Conservation (phyloP, 148 eudicot genomes). For the Rhododendron henanense region DNA sequence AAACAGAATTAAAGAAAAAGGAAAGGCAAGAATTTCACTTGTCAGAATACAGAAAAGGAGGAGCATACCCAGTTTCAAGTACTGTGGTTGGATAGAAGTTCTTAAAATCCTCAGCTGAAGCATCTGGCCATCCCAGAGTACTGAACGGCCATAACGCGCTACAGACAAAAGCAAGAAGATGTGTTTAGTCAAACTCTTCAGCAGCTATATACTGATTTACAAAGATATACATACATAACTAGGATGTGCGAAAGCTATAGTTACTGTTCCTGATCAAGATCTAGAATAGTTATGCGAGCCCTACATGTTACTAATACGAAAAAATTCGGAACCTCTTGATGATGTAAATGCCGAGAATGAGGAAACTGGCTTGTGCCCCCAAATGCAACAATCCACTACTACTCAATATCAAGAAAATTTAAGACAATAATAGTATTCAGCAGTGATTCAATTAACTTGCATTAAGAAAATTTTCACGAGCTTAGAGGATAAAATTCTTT, state of each 20-base stretch:
- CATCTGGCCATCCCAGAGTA: constrained; percentile 98
- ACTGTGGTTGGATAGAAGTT: constrained; percentile 88
- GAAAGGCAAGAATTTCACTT: not conserved
- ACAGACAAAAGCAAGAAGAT: constrained; percentile 17
- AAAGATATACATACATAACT: not conserved
- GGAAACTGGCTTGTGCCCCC: not conserved
- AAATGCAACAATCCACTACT: not conserved
- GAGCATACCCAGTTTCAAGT: constrained; percentile 89
- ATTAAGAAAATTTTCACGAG: not conserved
- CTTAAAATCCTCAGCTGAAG: constrained; percentile 70
- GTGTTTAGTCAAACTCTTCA: not conserved
- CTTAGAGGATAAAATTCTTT: not conserved
- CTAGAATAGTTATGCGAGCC: not conserved
- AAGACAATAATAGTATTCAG: not conserved
- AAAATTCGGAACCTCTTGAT: not conserved
- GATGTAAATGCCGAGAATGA: not conserved
- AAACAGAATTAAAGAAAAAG: not conserved
- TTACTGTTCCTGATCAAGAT: not conserved
- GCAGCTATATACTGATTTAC: not conserved
- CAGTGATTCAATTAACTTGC: not conserved
- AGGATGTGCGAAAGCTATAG: not conserved
- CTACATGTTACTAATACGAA: not conserved
- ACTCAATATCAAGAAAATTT: not conserved
- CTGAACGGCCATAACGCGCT: constrained; percentile 97
- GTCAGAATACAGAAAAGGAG: constrained; percentile 1